Evolutionary conservation across 2,329 filamentous ascomycete species (phyloP), one percentile per base, ranked within the genome.

Genomic region (Endothia cerciana): DNA sequence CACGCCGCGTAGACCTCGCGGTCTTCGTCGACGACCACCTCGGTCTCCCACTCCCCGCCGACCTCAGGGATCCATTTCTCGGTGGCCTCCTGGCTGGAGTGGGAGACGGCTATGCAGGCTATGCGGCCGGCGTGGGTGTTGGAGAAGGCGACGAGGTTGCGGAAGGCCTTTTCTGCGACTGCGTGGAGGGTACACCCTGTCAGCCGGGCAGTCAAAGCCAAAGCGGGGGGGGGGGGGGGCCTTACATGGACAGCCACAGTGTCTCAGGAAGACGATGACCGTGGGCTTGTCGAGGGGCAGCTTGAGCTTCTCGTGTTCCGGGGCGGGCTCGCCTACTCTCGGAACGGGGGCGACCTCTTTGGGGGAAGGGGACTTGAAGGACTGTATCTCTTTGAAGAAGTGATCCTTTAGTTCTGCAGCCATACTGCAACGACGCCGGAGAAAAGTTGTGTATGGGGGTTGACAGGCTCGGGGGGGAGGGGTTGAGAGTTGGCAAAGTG

Each of bases 191-290:
- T n/a, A n/a, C n/a, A n/a, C n/a, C n/a, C 28, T 17, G 17, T 38
- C 13, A 58, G 55, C 38, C 36, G 8, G 8, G 38, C 19, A 10
- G 19, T 57, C 30, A 41, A 33, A 10, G 53, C 2, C 2, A 2
- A 38, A 1, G 11, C 19, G 53, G 30, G 3, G 2, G 4, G 15
- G 51, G 11, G 36, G 22, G 22, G 40, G 13, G 53, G 25, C 8
- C 83, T 73, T 83, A 90, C 90, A 91, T 13, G 90, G 90, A 78
- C 89, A 91, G 41, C 90, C 90, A 74, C 89, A 92, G 74, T 92
- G 89, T 41, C 90, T 82, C 6, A 93, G 81, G 72, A 93, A 93
- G 19, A 87, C 83, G 25, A 93, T 77, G 1, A 93, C 74, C 0
- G 84, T 85, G 0, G 87, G 86, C 71, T 85, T 87, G 30, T 79